phyloP scores from a whole-genome alignment of 192 early-diverging fungal species.

The Entophlyctis luteolus region DNA sequence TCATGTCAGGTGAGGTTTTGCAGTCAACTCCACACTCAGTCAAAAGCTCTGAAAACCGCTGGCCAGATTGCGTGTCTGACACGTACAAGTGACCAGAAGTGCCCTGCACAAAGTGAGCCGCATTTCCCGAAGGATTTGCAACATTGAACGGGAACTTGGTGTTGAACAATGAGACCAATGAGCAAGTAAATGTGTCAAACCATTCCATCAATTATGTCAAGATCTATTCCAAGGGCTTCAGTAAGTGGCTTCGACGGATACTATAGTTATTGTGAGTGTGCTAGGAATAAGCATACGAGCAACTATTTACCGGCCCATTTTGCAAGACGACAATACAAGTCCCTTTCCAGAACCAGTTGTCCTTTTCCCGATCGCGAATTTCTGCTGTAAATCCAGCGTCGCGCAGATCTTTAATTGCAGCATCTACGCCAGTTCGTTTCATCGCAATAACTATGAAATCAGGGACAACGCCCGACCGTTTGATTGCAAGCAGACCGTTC shows the following conservation, averaged over 20 bases:
- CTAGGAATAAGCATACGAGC: too few species aligned
- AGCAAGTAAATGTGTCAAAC: not conserved
- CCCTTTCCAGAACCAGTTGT: conserved; percentile 9
- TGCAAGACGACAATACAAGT: conserved; percentile 17
- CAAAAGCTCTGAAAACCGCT: conserved; percentile 21
- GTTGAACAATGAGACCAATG: not conserved
- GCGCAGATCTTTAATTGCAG: conserved; percentile 20
- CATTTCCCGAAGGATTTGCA: not conserved
- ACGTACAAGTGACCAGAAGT: conserved; percentile 35
- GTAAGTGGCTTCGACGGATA: not conserved
- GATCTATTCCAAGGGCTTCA: conserved; percentile 1
- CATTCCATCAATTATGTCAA: conserved; percentile 37
- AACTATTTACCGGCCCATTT: conserved; percentile 19
- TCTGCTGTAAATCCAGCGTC: conserved; percentile 1
- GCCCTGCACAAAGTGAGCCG: conserved; percentile 26
- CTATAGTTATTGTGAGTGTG: not conserved
- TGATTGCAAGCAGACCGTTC: not conserved
- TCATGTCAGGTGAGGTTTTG: conserved; percentile 29
- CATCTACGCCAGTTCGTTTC: conserved; percentile 15
- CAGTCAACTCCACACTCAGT: conserved; percentile 22
- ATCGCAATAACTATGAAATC: conserved; percentile 28
- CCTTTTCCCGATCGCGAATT: conserved; percentile 16
- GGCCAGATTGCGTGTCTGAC: conserved; percentile 18
- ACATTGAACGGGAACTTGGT: conserved; percentile 40
- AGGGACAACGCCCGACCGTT: not conserved